Base-by-base conservation (phyloP, 1,284 basidiomycete species). In the Peniophora sp. region DNA sequence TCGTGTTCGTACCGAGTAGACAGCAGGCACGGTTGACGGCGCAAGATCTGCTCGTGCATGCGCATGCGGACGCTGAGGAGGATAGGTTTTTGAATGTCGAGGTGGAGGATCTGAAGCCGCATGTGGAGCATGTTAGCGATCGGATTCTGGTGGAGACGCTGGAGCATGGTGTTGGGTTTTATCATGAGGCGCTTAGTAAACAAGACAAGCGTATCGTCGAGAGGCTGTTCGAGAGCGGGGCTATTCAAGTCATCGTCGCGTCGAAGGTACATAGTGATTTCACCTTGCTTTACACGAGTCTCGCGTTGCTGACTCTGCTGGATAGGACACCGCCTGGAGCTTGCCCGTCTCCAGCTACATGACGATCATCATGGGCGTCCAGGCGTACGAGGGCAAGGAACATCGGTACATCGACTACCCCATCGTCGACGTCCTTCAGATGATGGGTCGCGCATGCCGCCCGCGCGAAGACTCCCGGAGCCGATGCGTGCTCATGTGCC, bases 311-410 rank as follows among this genome's bases (percentile, higher is more conserved):
- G 43, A 41, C 51, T 20, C 20, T 23, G 49, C 22, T 50, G 48
- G 39, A 16, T 54, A 92, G 86, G 96, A 98, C 61, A 92, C 90
- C 0, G 92, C 93, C 0, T 99, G 97, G 97, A 93, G 83, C 63
- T 75, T 98, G 19, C 94, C 97, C 0, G 81, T 97, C 27, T 83
- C 89, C 0, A 87, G 91, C 53, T 97, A 97, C 69, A 93, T 99
- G 89, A 95, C 98, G 47, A 86, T 99, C 62, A 90, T 99, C 63
- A 97, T 99, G 93, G 95, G 95, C 25, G 92, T 98, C 1, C 97
- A 99, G 65, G 89, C 73, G 53, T 99, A 92, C 62, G 94, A 99
- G 64, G 94, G 93, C 62, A 89, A 91, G 67, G 94, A 97, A 62
- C 94, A 97, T 65, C 90, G 96, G 48, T 99, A 99, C 61, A 79